Base-by-base conservation (phyloP, 441 rosid genomes). In the Euphorbia celastroides region DNA sequence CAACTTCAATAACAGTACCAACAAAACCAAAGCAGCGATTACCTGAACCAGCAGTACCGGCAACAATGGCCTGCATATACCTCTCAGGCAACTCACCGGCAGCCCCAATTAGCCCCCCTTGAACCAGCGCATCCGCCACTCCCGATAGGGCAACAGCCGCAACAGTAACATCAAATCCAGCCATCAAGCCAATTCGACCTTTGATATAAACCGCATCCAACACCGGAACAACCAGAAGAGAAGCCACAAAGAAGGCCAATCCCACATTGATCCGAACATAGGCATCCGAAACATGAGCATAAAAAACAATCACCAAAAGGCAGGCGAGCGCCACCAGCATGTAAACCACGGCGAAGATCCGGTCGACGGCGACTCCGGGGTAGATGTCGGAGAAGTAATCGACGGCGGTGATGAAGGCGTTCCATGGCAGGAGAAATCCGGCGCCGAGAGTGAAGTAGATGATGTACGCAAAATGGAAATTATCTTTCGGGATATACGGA, bases 31-130 rank as follows among this genome's bases (percentile, higher is more conserved):
- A 17, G 13, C 13, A 27, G 1, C 16, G 1, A 19, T 74, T 77
- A 90, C 98, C 98, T 27, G 98, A 93, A 66, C 86, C 94, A 25
- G 92, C 97, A 60, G 98, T 90, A 64, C 98, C 98, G 55, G 94
- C 98, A 65, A 93, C 78, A 59, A 87, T 72, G 10, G 97, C 97
- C 80, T 93, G 97, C 94, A 86, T 87, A 70, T 88, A 93, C 63
- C 98, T 81, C 72, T 65, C 91, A 41, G 93, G 96, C 84, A 90
- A 73, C 81, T 90, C 94, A 23, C 98, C 97, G 10, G 94, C 98
- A 5, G 86, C 82, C 19, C 98, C 96, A 69, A 90, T 72, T 10
- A 93, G 73, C 38, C 98, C 94, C 42, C 96, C 96, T 62, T 93
- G 97, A 65, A 88, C 87, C 70, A 93, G 78, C 8, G 94, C 97